Evolutionary conservation across 495 filamentous ascomycete species (phyloP), one percentile per base, ranked within the genome.

Genomic region (Lasiosphaeria ovina): DNA sequence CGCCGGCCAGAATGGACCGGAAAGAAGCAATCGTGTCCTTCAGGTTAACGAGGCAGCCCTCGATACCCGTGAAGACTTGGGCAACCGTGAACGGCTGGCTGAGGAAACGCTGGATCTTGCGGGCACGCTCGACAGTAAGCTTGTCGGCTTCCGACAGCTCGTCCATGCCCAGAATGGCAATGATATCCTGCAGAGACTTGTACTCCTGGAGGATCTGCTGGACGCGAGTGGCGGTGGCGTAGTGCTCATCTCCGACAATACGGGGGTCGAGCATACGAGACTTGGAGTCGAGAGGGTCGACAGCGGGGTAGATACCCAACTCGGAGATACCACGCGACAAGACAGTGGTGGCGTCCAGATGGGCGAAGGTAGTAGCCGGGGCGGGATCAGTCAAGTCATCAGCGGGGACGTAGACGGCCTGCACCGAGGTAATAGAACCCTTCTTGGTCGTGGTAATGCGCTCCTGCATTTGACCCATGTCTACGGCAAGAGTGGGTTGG

Each of bases 101-200:
- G 83, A 98, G 82, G 91, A 98, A 98, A 86, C 94, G 90, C 83
- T 98, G 95, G 75, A 98, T 85, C 85, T 98, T 98, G 83, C 94
- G 92, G 72, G 94, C 94, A 85, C 94, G 95, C 88, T 98, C 94
- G 85, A 98, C 94, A 66, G 95, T 98, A 69, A 98, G 86, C 89
- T 98, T 98, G 77, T 98, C 95, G 69, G 89, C 88, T 83, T 97
- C 95, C 65, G 93, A 97, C 78, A 98, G 81, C 77, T 98, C 95
- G 81, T 98, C 95, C 95, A 98, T 97, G 87, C 94, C 94, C 74
- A 98, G 79, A 90, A 98, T 98, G 81, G 94, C 94, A 85, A 98
- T 98, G 86, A 98, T 98, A 85, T 98, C 94, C 79, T 98, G 94
- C 63, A 98, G 90, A 59, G 93, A 97, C 89, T 98, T 98, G 89